Evolutionary conservation across 148 eudicot species (phyloP), one percentile per base, ranked within the genome.

Genomic region (Salicornia ramosissima): DNA sequence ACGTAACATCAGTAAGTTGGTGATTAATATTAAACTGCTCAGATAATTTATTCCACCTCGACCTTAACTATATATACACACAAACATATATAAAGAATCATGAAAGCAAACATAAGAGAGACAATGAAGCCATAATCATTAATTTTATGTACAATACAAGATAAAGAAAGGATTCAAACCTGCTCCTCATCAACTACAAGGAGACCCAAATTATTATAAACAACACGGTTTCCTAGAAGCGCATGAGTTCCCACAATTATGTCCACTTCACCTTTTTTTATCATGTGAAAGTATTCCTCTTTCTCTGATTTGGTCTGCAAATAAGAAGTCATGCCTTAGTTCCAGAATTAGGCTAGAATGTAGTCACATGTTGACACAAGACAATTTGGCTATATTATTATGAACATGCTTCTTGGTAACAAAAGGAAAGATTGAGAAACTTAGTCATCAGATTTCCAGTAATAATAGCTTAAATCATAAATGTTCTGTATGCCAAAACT

Each of bases 161-260:
- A 22, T 42, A 46, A 70, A 50, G 57, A 53, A 52, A 74, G 73
- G 72, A 80, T 59, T 26, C 80, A 75, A 74, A 93, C 98, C 98
- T 93, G 98, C 83, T 93, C 98, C 76, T 93, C 98, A 72, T 93
- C 98, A 80, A 93, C 95, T 68, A 93, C 96, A 69, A 93, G 95
- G 73, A 93, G 90, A 69, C 98, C 98, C n/a, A 93, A 83, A 65
- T 85, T 90, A 74, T 71, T 87, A 70, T 93, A 93, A 43, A 83
- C 87, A 74, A 90, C 92, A 57, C 96, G 96, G 73, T 69, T 81
- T 36, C 98, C 98, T 47, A 93, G 92, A 77, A 93, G 90, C 28
- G 98, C 79, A 79, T 93, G 98, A 60, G 98, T 93, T 71, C 98
- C 98, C 64, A 93, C 92, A 65, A 88, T 83, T 47, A 93, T 90